A percentile compares a stretch with the other conserved stretches of the same genome.
These are phyloP conservation scores for Pseudozyma tsukubaensis DNA, from an alignment of 1,284 basidiomycete genomes.

Conservation along the genomic window DNA sequence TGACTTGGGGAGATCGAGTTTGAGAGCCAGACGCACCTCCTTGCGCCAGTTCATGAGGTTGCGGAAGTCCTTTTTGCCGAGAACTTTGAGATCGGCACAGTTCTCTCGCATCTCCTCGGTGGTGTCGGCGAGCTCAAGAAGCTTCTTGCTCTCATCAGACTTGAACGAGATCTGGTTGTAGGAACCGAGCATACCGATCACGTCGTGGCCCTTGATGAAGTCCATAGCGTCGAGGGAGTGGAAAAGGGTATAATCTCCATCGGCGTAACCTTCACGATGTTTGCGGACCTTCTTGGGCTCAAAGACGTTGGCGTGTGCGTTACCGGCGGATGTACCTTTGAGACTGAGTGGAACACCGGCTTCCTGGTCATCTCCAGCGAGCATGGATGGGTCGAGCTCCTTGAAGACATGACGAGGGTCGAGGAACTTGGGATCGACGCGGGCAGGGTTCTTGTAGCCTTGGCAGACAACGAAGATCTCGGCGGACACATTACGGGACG, in stretches of 20 bases:
- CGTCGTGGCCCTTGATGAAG: constrained; percentile 75
- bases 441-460: constrained; percentile 92
- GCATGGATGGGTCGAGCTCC: constrained; percentile 74
- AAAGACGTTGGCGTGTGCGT: constrained; percentile 80
- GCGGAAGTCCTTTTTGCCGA: constrained; percentile 98
- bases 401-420: constrained; percentile 99
- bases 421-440: constrained; percentile 97
- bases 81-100: constrained; percentile 91
- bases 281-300: constrained; percentile 96
- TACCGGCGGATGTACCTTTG: constrained; percentile 61
- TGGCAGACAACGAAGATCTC: constrained; percentile 99
- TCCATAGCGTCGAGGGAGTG: constrained; percentile 79
- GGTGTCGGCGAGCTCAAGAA: constrained; percentile 73
- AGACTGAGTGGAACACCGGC: constrained; percentile 45
- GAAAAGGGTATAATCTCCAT: constrained; percentile 92
- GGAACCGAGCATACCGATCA: constrained; percentile 81
- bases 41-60: constrained; percentile 84
- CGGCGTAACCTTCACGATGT: constrained; percentile 92
- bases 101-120: constrained; percentile 83
- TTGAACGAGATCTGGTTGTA: constrained; percentile 85
- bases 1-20: constrained; percentile 52
- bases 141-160: constrained; percentile 77
- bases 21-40: constrained; percentile 78
- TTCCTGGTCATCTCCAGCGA: constrained; percentile 23
- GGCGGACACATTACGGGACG: constrained; percentile 97